These are phyloP conservation scores for Aspergillus pseudotamarii DNA, from an alignment of 2,329 filamentous ascomycete species.

Conservation along the genomic window DNA sequence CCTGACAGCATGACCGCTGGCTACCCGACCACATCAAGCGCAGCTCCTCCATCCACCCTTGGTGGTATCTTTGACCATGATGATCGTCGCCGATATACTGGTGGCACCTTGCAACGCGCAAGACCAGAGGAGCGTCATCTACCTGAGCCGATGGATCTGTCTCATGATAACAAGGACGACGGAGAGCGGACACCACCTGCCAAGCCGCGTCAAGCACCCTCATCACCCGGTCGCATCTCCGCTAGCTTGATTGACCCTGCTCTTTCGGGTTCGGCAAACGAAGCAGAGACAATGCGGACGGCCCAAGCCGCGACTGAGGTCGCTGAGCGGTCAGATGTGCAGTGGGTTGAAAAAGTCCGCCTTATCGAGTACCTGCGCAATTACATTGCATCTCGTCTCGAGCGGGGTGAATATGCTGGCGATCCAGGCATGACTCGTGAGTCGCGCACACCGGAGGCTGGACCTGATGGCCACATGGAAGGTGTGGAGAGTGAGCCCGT, in stretches of 20 bases:
- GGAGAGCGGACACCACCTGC: slow-evolving; percentile 38
- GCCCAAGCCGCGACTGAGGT: slow-evolving; percentile 44
- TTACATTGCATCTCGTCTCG: slow-evolving; percentile 59
- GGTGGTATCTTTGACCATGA: slow-evolving; percentile 63
- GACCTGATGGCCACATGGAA: slow-evolving; percentile 30
- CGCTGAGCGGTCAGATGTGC: slow-evolving; percentile 49
- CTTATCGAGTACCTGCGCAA: slow-evolving; percentile 62
- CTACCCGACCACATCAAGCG: slow-evolving; percentile 54
- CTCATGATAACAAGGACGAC: slow-evolving; percentile 34
- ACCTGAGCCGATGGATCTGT: slow-evolving; percentile 40
- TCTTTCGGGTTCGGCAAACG: slow-evolving; percentile 34
- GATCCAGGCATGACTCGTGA: slow-evolving; percentile 14
- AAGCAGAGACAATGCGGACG: slow-evolving; percentile 39
- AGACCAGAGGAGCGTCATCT: slow-evolving; percentile 44
- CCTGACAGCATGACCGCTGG: slow-evolving; percentile 57
- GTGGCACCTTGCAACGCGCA: slow-evolving; percentile 61
- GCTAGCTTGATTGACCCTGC: slow-evolving; percentile 48
- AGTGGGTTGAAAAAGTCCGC: slow-evolving; percentile 68
- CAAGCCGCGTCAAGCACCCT: slow-evolving; percentile 26
- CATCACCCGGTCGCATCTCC: slow-evolving; percentile 32
- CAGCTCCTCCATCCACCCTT: slow-evolving; percentile 63
- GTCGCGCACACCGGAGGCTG: slow-evolving; percentile 22
- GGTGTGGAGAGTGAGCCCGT: slow-evolving; percentile 43
- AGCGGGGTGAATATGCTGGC: slow-evolving; percentile 53
- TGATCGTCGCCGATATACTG: slow-evolving; percentile 63